A percentile compares a stretch with the other conserved stretches of the same genome.
Evolutionary conservation across 2,329 filamentous ascomycete genomes (phyloP).

Genomic region (Aspergillus aculeatinus): DNA sequence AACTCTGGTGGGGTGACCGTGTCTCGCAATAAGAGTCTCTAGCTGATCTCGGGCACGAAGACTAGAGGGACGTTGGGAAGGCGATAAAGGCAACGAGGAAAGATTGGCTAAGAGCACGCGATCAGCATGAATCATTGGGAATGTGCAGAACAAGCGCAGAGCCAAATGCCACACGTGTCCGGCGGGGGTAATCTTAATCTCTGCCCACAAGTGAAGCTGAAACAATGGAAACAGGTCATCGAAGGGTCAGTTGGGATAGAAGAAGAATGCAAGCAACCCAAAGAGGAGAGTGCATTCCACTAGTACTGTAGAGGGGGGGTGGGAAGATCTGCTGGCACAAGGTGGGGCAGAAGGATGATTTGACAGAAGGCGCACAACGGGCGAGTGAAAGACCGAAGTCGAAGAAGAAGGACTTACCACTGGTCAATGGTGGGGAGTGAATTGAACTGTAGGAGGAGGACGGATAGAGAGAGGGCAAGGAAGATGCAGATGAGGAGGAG

Average conservation of each 20-base stretch:
- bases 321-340: slow-evolving; percentile 4
- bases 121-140: slow-evolving; percentile 27
- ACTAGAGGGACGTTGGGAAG: slow-evolving; percentile 26
- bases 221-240: slow-evolving; percentile 13
- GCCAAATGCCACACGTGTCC: slow-evolving; percentile 33
- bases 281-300: slow-evolving; percentile 4
- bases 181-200: slow-evolving; percentile 18
- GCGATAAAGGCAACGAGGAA: slow-evolving; percentile 24
- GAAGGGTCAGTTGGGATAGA: not conserved
- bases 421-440: slow-evolving; percentile 19
- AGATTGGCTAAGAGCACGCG: slow-evolving; percentile 26
- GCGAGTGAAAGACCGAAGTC: not conserved
- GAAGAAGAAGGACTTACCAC: slow-evolving; percentile 16
- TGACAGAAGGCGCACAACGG: not conserved
- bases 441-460: slow-evolving; percentile 31
- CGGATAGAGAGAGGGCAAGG: slow-evolving; percentile 30
- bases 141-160: slow-evolving; percentile 13
- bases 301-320: not conserved
- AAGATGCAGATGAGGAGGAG: slow-evolving; percentile 22
- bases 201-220: slow-evolving; percentile 7
- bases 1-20: slow-evolving; percentile 40
- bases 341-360: slow-evolving; percentile 1
- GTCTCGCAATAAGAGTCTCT: slow-evolving; percentile 39
- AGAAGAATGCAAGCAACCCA: slow-evolving; percentile 1
- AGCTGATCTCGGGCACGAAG: slow-evolving; percentile 34